Conservation (phyloP, 306 rosid species). For the Glycyrrhiza uralensis region DNA sequence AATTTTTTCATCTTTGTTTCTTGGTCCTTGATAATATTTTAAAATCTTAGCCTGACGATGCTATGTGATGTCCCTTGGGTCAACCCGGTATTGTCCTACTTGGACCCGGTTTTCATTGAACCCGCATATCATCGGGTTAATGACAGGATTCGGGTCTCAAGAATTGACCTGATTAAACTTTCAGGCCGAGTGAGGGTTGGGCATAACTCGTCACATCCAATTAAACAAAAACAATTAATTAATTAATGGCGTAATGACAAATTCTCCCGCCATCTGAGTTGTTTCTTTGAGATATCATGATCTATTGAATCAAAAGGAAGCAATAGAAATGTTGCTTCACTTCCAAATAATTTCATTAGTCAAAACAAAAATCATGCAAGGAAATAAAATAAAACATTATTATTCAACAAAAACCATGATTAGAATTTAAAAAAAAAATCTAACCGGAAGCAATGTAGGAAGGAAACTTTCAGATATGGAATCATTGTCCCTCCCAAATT, state of each 20-base stretch:
- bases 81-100: no score
- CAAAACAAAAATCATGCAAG: constrained; percentile 34
- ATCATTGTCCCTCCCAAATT: constrained; percentile 37
- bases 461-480: constrained; percentile 32
- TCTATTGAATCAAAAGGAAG: background rate
- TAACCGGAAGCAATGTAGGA: constrained; percentile 17
- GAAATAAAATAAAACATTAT: background rate
- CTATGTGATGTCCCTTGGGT: no score
- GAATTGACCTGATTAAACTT: no score
- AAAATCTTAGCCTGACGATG: no score
- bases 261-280: background rate
- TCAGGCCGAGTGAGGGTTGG: no score
- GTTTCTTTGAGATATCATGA: constrained; percentile 15
- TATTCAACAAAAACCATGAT: constrained; percentile 26
- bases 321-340: constrained; percentile 27
- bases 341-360: background rate
- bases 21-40: no score
- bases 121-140: no score
- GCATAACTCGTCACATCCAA: no score
- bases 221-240: background rate
- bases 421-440: constrained; percentile 13
- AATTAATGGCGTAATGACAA: background rate
- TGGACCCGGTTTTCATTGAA: no score
- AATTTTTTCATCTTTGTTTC: no score
- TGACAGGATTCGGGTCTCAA: no score